Evolutionary conservation across 148 eudicot genomes (phyloP).

Genomic region (Diospyros lotus): DNA sequence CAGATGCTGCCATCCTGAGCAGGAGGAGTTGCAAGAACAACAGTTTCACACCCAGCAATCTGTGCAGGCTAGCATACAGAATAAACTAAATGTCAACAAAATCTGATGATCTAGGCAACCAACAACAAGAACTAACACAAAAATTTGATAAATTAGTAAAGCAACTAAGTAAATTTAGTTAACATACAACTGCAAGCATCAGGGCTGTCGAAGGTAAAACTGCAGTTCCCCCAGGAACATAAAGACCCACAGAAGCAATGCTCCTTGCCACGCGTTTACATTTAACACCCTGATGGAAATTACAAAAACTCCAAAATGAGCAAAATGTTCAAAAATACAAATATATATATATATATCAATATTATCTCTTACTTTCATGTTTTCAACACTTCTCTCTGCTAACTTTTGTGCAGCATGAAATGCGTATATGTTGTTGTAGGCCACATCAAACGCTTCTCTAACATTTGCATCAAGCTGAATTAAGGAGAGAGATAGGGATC

Average conservation of each 20-base stretch:
- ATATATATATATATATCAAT: not conserved
- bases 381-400: slow-evolving; percentile 68
- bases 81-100: slow-evolving; percentile 12
- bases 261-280: slow-evolving; percentile 94
- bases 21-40: slow-evolving; percentile 98
- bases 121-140: slow-evolving; percentile 7
- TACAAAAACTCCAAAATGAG: not conserved
- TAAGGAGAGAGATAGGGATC: not conserved
- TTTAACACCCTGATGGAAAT: slow-evolving; percentile 71
- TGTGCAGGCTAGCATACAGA: slow-evolving; percentile 74
- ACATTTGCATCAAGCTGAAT: slow-evolving; percentile 85
- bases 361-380: slow-evolving; percentile 67
- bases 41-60: slow-evolving; percentile 93
- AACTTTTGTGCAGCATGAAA: slow-evolving; percentile 93
- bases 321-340: slow-evolving; percentile 19
- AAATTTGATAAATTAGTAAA: slow-evolving; percentile 6
- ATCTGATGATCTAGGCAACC: not conserved
- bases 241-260: slow-evolving; percentile 91
- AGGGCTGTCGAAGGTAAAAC: slow-evolving; percentile 96
- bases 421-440: slow-evolving; percentile 86
- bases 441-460: slow-evolving; percentile 97
- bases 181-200: slow-evolving; percentile 94
- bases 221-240: slow-evolving; percentile 99
- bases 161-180: slow-evolving; percentile 7
- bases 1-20: slow-evolving; percentile 83